phyloP scores from a whole-genome alignment of 352 stramenopile genomes.

The Aphanomyces stellatus region DNA sequence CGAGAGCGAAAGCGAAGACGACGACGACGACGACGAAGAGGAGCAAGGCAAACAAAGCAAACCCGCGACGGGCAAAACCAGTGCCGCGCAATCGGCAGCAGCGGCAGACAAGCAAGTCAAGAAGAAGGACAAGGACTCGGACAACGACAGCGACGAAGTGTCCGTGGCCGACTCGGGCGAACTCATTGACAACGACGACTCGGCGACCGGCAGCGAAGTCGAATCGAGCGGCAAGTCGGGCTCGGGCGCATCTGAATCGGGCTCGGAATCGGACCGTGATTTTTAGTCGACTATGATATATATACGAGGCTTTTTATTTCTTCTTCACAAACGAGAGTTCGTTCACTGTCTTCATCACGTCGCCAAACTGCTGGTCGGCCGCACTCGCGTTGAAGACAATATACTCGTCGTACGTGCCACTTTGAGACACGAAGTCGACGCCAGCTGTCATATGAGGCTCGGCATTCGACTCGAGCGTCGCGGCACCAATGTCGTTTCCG shows the following conservation, averaged over 20 bases:
- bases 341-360: constrained; percentile 10
- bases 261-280: constrained; percentile 77
- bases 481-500: not conserved
- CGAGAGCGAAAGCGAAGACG: constrained; percentile 29
- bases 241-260: constrained; percentile 38
- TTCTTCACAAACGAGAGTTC: constrained; percentile 10
- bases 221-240: constrained; percentile 28
- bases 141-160: constrained; percentile 62
- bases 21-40: constrained; percentile 28
- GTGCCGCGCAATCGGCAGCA: not conserved
- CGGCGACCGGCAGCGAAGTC: constrained; percentile 44
- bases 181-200: constrained; percentile 73
- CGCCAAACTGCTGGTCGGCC: not conserved
- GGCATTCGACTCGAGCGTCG: not conserved
- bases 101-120: not conserved
- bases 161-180: constrained; percentile 75
- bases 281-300: no score
- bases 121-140: not conserved
- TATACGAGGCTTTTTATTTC: no score
- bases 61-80: not conserved
- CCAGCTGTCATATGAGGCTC: no score
- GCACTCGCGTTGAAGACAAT: constrained; percentile 6
- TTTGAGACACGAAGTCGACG: no score
- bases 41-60: constrained; percentile 13
- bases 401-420: not conserved